These are phyloP conservation scores for Aurantiochytrium sp. DNA, from an alignment of 108 stramenopile species.

Conservation along the genomic window DNA sequence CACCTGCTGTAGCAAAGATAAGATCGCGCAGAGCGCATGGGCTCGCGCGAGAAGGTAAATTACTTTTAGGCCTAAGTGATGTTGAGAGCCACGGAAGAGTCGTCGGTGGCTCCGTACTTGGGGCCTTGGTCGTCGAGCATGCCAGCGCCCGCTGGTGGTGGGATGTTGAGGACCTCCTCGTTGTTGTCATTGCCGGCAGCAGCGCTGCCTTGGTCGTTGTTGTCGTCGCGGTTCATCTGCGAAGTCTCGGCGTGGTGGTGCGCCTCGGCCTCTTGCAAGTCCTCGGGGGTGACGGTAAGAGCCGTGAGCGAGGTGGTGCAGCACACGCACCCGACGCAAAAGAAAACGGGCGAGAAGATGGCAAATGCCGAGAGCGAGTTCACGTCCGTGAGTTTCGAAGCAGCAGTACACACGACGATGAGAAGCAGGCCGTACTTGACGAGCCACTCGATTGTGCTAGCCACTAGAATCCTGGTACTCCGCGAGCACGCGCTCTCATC, in stretches of 20 bases:
- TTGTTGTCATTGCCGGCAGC: not conserved
- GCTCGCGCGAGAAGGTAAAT: too few relatives aligned
- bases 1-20: too few relatives aligned
- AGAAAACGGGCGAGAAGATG: slow-evolving; percentile 16
- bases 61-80: not conserved
- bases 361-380: slow-evolving; percentile 16
- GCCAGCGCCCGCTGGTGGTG: not conserved
- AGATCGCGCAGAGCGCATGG: too few relatives aligned
- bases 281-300: not conserved
- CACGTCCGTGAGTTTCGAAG: slow-evolving; percentile 4
- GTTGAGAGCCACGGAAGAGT: not conserved
- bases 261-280: not conserved
- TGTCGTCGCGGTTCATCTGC: not conserved
- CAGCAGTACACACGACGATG: not conserved
- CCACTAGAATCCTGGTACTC: not conserved
- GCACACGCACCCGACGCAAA: slow-evolving; percentile 2
- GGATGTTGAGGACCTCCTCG: not conserved
- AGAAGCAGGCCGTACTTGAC: not conserved
- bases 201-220: too few relatives aligned
- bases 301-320: not conserved
- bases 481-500: not conserved
- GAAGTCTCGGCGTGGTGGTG: slow-evolving; percentile 17
- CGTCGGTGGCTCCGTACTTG: not conserved
- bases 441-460: not conserved
- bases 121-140: not conserved